Evolutionary conservation across 495 filamentous ascomycete genomes (phyloP).

Genomic region (Podospora anserina): DNA sequence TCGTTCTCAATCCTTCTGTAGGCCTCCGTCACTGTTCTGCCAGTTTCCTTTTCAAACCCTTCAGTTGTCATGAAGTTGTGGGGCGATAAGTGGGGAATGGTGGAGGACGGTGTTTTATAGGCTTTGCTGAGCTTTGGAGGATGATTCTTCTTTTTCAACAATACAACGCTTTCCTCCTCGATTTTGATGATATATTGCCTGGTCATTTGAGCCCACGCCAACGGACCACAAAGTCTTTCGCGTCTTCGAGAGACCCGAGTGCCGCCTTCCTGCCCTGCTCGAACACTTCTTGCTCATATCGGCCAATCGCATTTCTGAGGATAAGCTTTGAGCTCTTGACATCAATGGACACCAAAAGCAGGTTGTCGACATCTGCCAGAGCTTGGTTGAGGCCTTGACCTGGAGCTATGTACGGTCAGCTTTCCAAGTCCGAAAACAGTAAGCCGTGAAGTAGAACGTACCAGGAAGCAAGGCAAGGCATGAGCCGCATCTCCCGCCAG

Average conservation of each 20-base stretch:
- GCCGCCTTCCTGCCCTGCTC: slow-evolving; percentile 10
- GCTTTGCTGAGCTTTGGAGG: no score
- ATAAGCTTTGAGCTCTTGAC: background rate
- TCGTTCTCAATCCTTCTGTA: background rate
- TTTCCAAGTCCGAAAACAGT: background rate
- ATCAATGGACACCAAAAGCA: background rate
- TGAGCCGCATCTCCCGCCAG: slow-evolving; percentile 17
- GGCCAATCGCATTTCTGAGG: background rate
- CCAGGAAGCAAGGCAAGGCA: slow-evolving; percentile 9
- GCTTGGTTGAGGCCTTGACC: slow-evolving; percentile 19
- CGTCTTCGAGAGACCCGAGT: slow-evolving; percentile 8
- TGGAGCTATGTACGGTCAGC: slow-evolving; percentile 7
- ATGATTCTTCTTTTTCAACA: no score
- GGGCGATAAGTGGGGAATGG: no score
- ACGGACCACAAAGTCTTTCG: background rate
- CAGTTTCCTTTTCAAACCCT: background rate
- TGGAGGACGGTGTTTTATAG: no score
- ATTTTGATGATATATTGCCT: no score
- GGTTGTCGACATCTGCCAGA: background rate
- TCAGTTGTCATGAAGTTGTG: background rate
- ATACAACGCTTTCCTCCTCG: no score
- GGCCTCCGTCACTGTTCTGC: background rate
- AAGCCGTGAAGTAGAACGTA: background rate
- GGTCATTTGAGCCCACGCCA: no score
- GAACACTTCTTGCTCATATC: slow-evolving; percentile 10